Evolutionary conservation across 352 stramenopile species (phyloP), one percentile per base, ranked within the genome.

Genomic region (Pythium sukuiense): DNA sequence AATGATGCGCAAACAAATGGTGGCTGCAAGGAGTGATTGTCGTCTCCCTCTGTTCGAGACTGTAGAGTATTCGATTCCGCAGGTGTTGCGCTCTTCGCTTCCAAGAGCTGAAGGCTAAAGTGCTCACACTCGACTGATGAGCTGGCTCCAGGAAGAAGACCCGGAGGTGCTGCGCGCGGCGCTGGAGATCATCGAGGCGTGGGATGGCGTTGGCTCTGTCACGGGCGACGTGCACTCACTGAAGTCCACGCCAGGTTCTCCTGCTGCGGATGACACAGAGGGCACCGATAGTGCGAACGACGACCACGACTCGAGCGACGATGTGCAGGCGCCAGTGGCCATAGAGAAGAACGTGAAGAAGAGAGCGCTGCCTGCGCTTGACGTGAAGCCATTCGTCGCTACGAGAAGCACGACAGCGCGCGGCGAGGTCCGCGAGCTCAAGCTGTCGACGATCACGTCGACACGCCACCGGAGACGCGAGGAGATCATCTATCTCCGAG

Each of bases 141-240:
- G 26, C 49, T 59, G 52, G 60, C 52, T 67, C n/a, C n/a, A 52
- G 16, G 50, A 55, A 43, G 60, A 67, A 30, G 60, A 67, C 60
- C 60, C 60, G 27, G 60, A 67, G 50, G 18, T 60, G 52, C 60
- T 67, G 50, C 60, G 60, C 26, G 60, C 60, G 18, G 60, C 60
- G 52, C 52, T 67, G 20, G 60, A 59, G 50, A 67, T 67, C 20
- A 46, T 67, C 49, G 59, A 65, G 33, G 48, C 59, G 9, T 65
- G 61, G 54, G 55, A 59, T 29, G 63, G 37, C 16, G 55, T 52
- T 6, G 45, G 45, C 45, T 52, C 18, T 12, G 24, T 52, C 6
- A 52, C 45, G 18, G 45, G 45, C 45, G 45, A 30, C 45, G 45
- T 52, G n/a, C n/a, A 9, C 9, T 52, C 45, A 20, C 20, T 26